Evolutionary conservation across 2,329 filamentous ascomycete genomes (phyloP).

Genomic region (Pseudogymnoascus sp.): DNA sequence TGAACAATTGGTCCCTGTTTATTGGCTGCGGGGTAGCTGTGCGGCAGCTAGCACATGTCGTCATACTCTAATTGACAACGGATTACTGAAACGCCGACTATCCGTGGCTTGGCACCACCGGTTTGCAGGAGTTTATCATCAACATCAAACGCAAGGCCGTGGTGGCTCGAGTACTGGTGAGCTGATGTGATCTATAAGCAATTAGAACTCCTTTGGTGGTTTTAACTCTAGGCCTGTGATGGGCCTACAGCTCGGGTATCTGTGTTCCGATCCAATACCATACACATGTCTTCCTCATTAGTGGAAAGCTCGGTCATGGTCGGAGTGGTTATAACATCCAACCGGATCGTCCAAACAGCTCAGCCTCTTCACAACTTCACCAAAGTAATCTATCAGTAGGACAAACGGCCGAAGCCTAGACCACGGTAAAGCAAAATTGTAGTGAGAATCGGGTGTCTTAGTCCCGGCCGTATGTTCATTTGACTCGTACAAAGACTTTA

Average conservation of each 20-base stretch:
- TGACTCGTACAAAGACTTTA: slow-evolving; percentile 8
- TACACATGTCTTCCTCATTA: not conserved
- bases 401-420: not conserved
- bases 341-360: not conserved
- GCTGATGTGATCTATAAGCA: not conserved
- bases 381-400: not conserved
- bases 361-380: not conserved
- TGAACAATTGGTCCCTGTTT: not conserved
- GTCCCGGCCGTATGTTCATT: slow-evolving; percentile 4
- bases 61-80: not conserved
- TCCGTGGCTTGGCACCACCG: not conserved
- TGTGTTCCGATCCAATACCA: not conserved
- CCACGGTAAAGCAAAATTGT: not conserved
- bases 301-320: not conserved
- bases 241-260: not conserved
- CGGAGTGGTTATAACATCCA: not conserved
- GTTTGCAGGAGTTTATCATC: not conserved
- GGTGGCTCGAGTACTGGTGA: not conserved
- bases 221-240: not conserved
- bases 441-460: slow-evolving; percentile 1
- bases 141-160: not conserved
- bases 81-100: not conserved
- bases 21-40: not conserved
- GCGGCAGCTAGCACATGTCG: not conserved
- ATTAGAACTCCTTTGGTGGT: not conserved